Percentiles rank a stretch among this genome's conserved stretches.
phyloP scores from a whole-genome alignment of 2,329 filamentous ascomycete genomes.

The Aspergillus pseudotamarii region DNA sequence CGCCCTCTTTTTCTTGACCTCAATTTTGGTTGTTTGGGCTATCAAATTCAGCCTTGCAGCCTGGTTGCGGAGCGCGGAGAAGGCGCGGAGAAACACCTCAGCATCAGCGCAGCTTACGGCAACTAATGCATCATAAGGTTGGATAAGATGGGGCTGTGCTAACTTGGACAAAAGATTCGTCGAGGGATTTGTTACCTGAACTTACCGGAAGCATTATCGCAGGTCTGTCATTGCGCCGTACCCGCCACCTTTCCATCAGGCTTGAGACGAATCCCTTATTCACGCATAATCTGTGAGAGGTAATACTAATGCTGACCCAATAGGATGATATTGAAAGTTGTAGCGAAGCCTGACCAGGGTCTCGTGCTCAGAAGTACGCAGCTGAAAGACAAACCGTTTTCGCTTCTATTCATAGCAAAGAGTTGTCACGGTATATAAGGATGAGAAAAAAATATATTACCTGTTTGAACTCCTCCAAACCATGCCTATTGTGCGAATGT shows the following conservation, averaged over 20 bases:
- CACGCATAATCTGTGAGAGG: too few species aligned
- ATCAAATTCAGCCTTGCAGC: background rate
- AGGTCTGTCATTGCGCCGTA: background rate
- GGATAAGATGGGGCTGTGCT: background rate
- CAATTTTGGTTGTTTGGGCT: background rate
- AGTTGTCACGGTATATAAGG: too few species aligned
- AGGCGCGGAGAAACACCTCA: background rate
- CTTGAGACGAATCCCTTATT: too few species aligned
- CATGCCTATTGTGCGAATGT: background rate
- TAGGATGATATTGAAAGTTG: background rate
- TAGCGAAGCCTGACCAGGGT: background rate
- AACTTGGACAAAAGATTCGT: constrained; percentile 1
- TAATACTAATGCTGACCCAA: background rate
- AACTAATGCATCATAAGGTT: background rate
- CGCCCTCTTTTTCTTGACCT: background rate
- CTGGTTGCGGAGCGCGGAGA: background rate
- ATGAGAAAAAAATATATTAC: background rate
- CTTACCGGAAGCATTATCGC: background rate
- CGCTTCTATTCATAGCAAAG: too few species aligned
- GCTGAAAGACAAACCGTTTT: too few species aligned
- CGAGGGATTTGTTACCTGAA: constrained; percentile 7
- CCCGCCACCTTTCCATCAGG: too few species aligned
- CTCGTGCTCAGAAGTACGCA: background rate
- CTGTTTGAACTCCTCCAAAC: background rate
- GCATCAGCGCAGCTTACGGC: background rate